Conservation (phyloP, 192 early-diverging fungal species). For the Backusella psychrophila region DNA sequence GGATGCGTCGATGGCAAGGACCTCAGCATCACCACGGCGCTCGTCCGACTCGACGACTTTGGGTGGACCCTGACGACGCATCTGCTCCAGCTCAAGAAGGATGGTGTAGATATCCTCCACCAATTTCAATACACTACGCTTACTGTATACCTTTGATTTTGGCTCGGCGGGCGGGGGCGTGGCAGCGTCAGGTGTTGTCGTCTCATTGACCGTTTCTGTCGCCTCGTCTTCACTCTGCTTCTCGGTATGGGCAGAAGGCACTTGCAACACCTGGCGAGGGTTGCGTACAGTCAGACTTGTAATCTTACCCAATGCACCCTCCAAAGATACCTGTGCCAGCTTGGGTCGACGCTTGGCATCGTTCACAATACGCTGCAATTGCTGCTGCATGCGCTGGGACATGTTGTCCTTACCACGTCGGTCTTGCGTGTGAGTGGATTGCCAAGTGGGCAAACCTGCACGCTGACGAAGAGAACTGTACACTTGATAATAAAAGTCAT, state of each 20-base stretch:
- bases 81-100: conserved; percentile 81
- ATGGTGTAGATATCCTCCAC: conserved; percentile 80
- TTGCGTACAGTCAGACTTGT: conserved; percentile 84
- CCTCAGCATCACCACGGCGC: conserved; percentile 6
- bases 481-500: conserved; percentile 97
- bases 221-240: neutral
- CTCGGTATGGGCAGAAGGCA: conserved; percentile 28
- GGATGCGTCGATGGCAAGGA: conserved; percentile 5
- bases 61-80: conserved; percentile 67
- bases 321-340: conserved; percentile 78
- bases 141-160: conserved; percentile 31
- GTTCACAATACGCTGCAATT: conserved; percentile 95
- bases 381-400: conserved; percentile 83
- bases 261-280: conserved; percentile 83
- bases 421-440: conserved; percentile 29
- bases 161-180: conserved; percentile 11
- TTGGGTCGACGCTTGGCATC: conserved; percentile 87
- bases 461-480: conserved; percentile 71
- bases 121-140: conserved; percentile 53
- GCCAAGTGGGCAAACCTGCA: conserved; percentile 36
- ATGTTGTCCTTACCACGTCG: conserved; percentile 50
- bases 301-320: conserved; percentile 97
- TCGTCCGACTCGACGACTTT: conserved; percentile 16
- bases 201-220: neutral
- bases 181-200: neutral